phyloP scores from a whole-genome alignment of 805 yeast species.

The Wickerhamiella vanderwaltii region DNA sequence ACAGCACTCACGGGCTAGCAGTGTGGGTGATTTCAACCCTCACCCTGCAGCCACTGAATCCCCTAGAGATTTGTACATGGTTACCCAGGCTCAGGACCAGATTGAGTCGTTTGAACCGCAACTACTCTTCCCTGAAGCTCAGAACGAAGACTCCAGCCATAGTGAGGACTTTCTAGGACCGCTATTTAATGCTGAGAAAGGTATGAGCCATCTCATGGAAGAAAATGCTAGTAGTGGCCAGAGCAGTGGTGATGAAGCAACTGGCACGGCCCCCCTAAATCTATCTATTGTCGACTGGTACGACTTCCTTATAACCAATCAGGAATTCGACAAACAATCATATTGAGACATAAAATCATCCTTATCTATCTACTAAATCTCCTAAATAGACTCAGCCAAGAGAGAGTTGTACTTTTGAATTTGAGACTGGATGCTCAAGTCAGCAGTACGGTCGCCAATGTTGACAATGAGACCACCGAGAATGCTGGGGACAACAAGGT shows the following conservation, averaged over 20 bases:
- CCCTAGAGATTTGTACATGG: conserved; percentile 23
- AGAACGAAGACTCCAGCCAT: background rate
- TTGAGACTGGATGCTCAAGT: conserved; percentile 74
- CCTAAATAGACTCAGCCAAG: conserved; percentile 72
- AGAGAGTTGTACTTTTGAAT: conserved; percentile 81
- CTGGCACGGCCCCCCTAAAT: conserved; percentile 23
- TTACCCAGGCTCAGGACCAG: conserved; percentile 26
- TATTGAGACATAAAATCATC: conserved; percentile 5
- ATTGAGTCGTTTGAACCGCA: conserved; percentile 45
- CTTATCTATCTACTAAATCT: conserved; percentile 1
- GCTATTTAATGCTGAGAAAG: conserved; percentile 13
- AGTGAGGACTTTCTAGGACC: conserved; percentile 13
- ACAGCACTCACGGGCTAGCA: background rate
- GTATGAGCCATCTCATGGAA: conserved; percentile 1
- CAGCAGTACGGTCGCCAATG: conserved; percentile 94
- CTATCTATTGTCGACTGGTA: conserved; percentile 32
- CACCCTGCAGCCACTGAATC: background rate
- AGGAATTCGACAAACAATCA: conserved; percentile 1
- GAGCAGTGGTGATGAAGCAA: conserved; percentile 14
- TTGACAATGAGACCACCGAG: conserved; percentile 93
- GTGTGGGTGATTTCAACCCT: background rate
- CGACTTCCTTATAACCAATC: conserved; percentile 25
- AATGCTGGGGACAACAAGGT: conserved; percentile 78
- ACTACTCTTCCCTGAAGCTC: conserved; percentile 38
- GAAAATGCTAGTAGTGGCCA: background rate